Percentiles rank a stretch among this genome's conserved stretches.
These are phyloP conservation scores for Rickenella mellea DNA, from an alignment of 768 basidiomycete genomes.

Conservation along the genomic window DNA sequence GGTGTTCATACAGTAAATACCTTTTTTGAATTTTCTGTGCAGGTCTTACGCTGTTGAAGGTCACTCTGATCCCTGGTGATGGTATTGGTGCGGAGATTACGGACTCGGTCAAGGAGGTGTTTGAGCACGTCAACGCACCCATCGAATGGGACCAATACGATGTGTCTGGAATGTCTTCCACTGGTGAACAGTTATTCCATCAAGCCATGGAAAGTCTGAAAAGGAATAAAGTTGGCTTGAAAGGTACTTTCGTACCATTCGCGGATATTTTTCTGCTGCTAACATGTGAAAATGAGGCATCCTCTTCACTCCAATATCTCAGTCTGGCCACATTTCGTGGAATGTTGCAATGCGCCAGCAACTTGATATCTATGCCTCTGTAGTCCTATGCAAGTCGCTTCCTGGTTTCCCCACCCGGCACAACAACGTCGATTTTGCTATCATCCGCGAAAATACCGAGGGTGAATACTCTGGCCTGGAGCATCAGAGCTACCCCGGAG, in stretches of 20 bases:
- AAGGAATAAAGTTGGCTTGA: slow-evolving; percentile 95
- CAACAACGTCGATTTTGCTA: slow-evolving; percentile 94
- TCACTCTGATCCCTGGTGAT: slow-evolving; percentile 96
- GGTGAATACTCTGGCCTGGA: slow-evolving; percentile 99
- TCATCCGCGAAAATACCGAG: slow-evolving; percentile 99
- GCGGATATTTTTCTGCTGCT: neutral
- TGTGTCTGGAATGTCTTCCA: slow-evolving; percentile 91
- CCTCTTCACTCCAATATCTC: slow-evolving; percentile 95
- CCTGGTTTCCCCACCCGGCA: slow-evolving; percentile 95
- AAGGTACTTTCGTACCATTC: slow-evolving; percentile 50
- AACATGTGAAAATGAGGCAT: slow-evolving; percentile 54
- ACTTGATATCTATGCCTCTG: slow-evolving; percentile 97
- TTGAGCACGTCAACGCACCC: slow-evolving; percentile 93
- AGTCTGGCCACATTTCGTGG: slow-evolving; percentile 96
- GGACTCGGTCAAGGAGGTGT: slow-evolving; percentile 98
- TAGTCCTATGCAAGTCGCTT: slow-evolving; percentile 96
- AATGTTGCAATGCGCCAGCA: slow-evolving; percentile 99
- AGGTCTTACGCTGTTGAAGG: slow-evolving; percentile 37
- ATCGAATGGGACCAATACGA: slow-evolving; percentile 99
- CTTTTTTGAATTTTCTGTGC: slow-evolving; percentile 4
- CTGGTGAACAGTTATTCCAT: slow-evolving; percentile 92
- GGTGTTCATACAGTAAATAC: slow-evolving; percentile 74
- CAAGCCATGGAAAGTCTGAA: slow-evolving; percentile 97
- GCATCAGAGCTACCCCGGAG: slow-evolving; percentile 96
- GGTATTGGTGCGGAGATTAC: slow-evolving; percentile 97